Evolutionary conservation across 2,329 filamentous ascomycete species (phyloP), one percentile per base, ranked within the genome.

Genomic region (Diaporthe ilicicola): DNA sequence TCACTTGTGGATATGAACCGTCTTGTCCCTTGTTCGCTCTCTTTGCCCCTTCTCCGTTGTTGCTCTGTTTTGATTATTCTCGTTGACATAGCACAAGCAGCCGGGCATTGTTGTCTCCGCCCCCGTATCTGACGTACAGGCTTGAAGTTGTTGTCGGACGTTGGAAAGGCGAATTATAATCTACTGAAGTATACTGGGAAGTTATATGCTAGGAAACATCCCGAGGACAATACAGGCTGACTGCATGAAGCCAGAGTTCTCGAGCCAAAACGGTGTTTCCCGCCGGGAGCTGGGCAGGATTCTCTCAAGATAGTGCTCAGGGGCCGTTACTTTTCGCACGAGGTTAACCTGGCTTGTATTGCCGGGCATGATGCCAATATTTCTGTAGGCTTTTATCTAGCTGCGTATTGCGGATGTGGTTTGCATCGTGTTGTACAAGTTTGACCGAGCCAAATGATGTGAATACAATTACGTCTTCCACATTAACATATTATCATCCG

Each of bases 401-500:
- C 44, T 50, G 46, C 59, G 5, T 50, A 50, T 19, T 50, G 44
- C 44, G 59, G 29, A 50, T 24, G 44, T 6, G 7, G 19, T 34
- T 50, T 37, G 29, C 44, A 37, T 50, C 44, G 29, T 64, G 59
- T 50, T 64, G 42, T 64, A 64, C 59, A 62, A 48, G 1, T 24
- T 17, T 62, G 59, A 34, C 27, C 29, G 29, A 50, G n/a, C 42
- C 59, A 50, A 13, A 12, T 22, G 44, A 12, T 22, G 44, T 50
- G 7, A 50, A 64, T 66, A 66, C 62, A 54, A 44, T 54, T 54
- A 66, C 59, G 19, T 64, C 59, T 37, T 50, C 48, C 48, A 51
- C 62, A 66, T 54, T 53, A 66, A 66, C 48, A 66, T 44, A 54
- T 53, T 66, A 66, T 22, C 32, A 66, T 66, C 62, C 62, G 32